Evolutionary conservation across 139 green algal species (phyloP), one percentile per base, ranked within the genome.

Genomic region (Tetradesmus lagerheimii): DNA sequence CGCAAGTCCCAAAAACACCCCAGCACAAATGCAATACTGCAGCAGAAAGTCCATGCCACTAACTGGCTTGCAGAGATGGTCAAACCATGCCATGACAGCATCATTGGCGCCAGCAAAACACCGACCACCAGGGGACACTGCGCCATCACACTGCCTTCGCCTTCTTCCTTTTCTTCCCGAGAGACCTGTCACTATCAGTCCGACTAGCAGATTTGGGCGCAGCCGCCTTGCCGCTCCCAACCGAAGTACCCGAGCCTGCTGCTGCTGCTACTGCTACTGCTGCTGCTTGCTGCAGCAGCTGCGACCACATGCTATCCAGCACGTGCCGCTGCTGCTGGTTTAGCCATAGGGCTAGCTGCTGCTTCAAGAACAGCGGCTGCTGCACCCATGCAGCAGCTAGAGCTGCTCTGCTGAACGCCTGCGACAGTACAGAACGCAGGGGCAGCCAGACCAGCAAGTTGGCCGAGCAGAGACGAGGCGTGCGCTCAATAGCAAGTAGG

Each of bases 301-400:
- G 29, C 20, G 92, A 87, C 96, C 95, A 97, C 41, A 94, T 4
- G 37, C n/a, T 15, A 34, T 94, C 86, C 89, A 98, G 88, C 88
- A 76, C 39, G 0, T 29, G 45, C 34, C 89, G 85, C 50, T 78
- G 16, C 16, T 87, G 39, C 81, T 94, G 93, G 39, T 89, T 84
- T 90, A 97, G 35, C 94, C 96, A 97, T 81, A 80, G 78, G 1
- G 14, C 35, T 53, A 98, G 64, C 92, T 98, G 92, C 16, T 85
- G 80, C 80, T 93, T 92, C 50, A 98, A 80, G 47, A 95, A 95
- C 0, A 31, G 35, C 0, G 90, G 85, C 18, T 95, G 57, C 12
- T 37, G 11, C 2, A 16, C 6, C 96, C 96, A 98, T 12, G 78
- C 89, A 1, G 77, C 85, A 15, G 71, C 90, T 67, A 98, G 87